Base-by-base conservation (phyloP, 1,139 yeast species). In the Suzukiozyma palmioleophila region DNA sequence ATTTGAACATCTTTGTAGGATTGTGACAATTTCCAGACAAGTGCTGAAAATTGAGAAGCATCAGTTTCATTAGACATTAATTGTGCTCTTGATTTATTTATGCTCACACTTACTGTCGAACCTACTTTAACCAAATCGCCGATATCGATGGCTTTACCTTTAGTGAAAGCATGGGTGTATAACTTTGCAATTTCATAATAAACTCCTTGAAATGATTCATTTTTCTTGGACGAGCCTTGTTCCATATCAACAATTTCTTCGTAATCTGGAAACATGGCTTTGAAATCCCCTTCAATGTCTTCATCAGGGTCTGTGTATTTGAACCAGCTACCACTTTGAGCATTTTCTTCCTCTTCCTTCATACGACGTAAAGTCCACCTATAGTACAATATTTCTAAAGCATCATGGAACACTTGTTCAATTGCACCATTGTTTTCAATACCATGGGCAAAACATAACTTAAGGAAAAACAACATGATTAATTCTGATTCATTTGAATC, bases 211-310 rank as follows among this genome's bases (percentile, higher is more conserved):
- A 61, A 62, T 1, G 54, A 51, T 22, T 52, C 55, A 32, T 49
- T 52, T 26, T 44, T 53, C 15, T 54, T 45, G 2, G 50, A 50
- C 2, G 55, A 44, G 3, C 39, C 35, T 15, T 30, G 36, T 9
- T 61, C 64, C 9, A 62, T 52, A 25, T 72, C 77, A 39, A 79
- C 53, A 3, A 77, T 66, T 3, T 84, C 87, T 36, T 88, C 96
- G 51, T 78, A 88, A 53, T 88, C 96, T 0, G 97, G 97, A 72
- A 92, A 92, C 62, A 90, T 60, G 22, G 59, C 57, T 52, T 66
- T 75, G 61, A 90, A 87, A 40, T 89, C 97, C 21, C 73, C 80
- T 45, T 84, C 94, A 9, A 78, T 73, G 48, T 84, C 87, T 27
- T 71, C 75, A 3, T 78, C 77, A 2, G 78, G 75, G 44, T 84